Percentiles rank a stretch among this genome's conserved stretches.
Evolutionary conservation across 2,329 filamentous ascomycete species (phyloP).

Genomic region (Cordyceps javanica): DNA sequence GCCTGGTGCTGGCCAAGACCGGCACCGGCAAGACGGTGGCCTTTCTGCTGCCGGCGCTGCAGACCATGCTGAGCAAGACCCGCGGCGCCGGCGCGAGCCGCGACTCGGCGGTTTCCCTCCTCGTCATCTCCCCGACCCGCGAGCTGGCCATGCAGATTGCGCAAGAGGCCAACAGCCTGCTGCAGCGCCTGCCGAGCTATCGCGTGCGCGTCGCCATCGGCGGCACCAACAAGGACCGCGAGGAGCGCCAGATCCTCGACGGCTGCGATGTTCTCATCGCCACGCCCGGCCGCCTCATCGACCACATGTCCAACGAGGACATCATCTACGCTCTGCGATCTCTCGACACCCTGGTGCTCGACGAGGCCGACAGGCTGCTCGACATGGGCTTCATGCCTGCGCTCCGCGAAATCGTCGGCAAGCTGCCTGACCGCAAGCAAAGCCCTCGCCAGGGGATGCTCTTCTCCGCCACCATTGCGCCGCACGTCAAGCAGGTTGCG

Average conservation of each 20-base stretch:
- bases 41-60: conserved; percentile 77
- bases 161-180: conserved; percentile 62
- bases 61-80: conserved; percentile 57
- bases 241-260: conserved; percentile 62
- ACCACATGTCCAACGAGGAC: conserved; percentile 71
- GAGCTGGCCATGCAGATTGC: conserved; percentile 66
- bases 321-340: conserved; percentile 59
- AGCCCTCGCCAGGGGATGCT: conserved; percentile 67
- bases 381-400: conserved; percentile 81
- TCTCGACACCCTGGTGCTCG: conserved; percentile 74
- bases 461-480: conserved; percentile 78
- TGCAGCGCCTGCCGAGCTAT: conserved; percentile 67
- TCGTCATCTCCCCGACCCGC: conserved; percentile 66
- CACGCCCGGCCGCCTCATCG: conserved; percentile 71
- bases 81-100: conserved; percentile 19
- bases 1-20: conserved; percentile 77
- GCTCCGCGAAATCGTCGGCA: conserved; percentile 68
- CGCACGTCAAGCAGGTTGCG: conserved; percentile 72
- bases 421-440: conserved; percentile 56
- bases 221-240: conserved; percentile 66
- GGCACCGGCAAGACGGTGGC: conserved; percentile 83
- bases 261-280: conserved; percentile 77
- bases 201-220: conserved; percentile 75
- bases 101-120: conserved; percentile 44
- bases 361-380: conserved; percentile 75